Base-by-base conservation (phyloP, 1,284 basidiomycete genomes). In the Cystobasidium sp. region DNA sequence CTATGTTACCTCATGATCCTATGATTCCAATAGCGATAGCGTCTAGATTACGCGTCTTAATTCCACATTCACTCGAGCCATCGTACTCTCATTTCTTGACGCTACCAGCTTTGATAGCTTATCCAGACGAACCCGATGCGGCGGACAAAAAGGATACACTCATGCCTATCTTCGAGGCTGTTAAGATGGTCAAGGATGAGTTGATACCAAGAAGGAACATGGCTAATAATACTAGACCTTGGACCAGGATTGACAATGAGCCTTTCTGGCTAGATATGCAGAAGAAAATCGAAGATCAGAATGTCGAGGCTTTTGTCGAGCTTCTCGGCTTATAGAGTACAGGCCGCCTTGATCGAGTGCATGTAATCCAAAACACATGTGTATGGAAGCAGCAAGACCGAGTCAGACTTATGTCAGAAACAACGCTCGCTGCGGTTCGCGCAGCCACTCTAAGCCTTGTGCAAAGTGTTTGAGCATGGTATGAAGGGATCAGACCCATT, bases 71-170 rank as follows among this genome's bases (percentile, higher is more conserved):
- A 12, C n/a, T 37, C 31, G 39, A 37, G 39, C 18, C 37, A 16
- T 31, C 46, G n/a, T 49, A 49, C 46, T 14, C 37, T 6, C 61
- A 63, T 51, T 46, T 16, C 20, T 20, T n/a, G 43, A 47, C 43
- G 20, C 8, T 24, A 24, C 61, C 61, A 47, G 61, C 44, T 14
- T 16, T 47, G 7, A 63, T 63, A 63, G 31, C 20, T 6, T 51
- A 47, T 14, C 61, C 61, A 9, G 61, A 63, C 43, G 44, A 47
- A n/a, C 44, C 61, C 20, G 31, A 63, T n/a, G 43, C 61, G 20
- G 47, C 22, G 1, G 14, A 24, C 31, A 14, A 31, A 47, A 24
- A 44, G 12, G 18, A 63, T 20, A 63, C 31, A 49, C 22, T 43
- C 39, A 47, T 63, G 8, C n/a, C 61, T 20, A 14, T 63, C 7